Conservation (phyloP, 148 eudicot genomes). For the Amaranthus hypochondriacus region DNA sequence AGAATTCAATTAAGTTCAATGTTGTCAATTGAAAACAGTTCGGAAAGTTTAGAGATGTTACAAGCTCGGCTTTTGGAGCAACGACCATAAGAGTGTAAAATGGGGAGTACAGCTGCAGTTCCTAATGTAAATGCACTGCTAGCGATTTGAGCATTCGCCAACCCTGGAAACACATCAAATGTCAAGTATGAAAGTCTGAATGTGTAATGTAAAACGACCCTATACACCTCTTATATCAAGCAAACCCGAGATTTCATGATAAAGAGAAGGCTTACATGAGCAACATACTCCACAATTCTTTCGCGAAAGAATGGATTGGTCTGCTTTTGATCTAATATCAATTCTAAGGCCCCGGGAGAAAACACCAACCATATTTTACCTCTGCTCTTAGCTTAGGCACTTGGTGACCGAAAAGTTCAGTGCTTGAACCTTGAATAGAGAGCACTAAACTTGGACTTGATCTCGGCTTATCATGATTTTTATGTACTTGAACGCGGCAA, state of each 20-base stretch:
- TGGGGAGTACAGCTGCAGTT: conserved; percentile 89
- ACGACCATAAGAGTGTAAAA: conserved; percentile 86
- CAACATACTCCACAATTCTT: conserved; percentile 37
- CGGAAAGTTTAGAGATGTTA: conserved; percentile 30
- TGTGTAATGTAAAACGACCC: background rate
- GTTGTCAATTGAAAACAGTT: background rate
- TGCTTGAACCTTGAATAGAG: conserved; percentile 28
- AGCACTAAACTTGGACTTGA: conserved; percentile 20
- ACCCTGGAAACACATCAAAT: conserved; percentile 38
- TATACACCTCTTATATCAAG: background rate
- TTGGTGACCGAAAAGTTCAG: conserved; percentile 26
- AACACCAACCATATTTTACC: conserved; percentile 36
- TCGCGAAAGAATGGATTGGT: conserved; percentile 22
- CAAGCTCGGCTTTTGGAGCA: conserved; percentile 84
- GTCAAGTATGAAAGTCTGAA: background rate
- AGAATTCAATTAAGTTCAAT: no score
- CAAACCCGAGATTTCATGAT: background rate
- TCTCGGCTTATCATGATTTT: conserved; percentile 19
- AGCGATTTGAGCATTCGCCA: conserved; percentile 56
- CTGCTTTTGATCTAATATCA: conserved; percentile 25
- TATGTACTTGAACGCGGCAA: conserved; percentile 15
- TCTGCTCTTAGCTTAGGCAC: conserved; percentile 25
- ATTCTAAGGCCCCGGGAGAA: conserved; percentile 42
- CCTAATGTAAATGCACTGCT: conserved; percentile 69
- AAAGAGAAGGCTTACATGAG: conserved; percentile 49